These are phyloP conservation scores for Musa schizocarpa DNA, from an alignment of 176 grass and related monocot species.

Conservation along the genomic window DNA sequence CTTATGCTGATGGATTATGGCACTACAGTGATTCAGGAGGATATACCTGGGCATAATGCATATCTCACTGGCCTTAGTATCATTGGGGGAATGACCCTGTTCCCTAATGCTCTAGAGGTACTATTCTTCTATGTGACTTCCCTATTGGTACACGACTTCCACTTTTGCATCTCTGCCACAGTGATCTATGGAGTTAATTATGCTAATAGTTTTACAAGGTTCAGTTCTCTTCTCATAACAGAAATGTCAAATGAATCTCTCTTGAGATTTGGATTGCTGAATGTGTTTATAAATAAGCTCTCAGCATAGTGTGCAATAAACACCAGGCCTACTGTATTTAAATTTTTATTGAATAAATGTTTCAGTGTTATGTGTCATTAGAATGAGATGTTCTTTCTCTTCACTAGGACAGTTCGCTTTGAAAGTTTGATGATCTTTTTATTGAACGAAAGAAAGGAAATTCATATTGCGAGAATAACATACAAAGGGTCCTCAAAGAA, in stretches of 20 bases:
- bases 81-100: slow-evolving; percentile 84
- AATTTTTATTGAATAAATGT: background rate
- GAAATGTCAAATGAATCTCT: too few species aligned
- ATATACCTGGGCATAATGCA: slow-evolving; percentile 86
- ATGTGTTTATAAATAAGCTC: too few species aligned
- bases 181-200: background rate
- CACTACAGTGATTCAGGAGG: slow-evolving; percentile 73
- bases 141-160: background rate
- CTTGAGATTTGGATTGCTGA: too few species aligned
- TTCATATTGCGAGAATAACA: too few species aligned
- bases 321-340: too few species aligned
- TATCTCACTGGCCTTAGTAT: slow-evolving; percentile 95
- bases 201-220: background rate
- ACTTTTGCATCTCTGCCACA: background rate
- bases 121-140: background rate
- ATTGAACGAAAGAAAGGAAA: too few species aligned
- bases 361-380: background rate
- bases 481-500: too few species aligned
- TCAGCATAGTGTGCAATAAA: too few species aligned
- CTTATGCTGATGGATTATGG: slow-evolving; percentile 90
- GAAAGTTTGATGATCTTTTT: too few species aligned
- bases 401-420: too few species aligned
- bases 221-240: too few species aligned
- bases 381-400: too few species aligned
- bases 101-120: slow-evolving; percentile 91